Evolutionary conservation across 257 asterid genomes (phyloP), one percentile per base, ranked within the genome.

Genomic region (Solanum chmielewskii): DNA sequence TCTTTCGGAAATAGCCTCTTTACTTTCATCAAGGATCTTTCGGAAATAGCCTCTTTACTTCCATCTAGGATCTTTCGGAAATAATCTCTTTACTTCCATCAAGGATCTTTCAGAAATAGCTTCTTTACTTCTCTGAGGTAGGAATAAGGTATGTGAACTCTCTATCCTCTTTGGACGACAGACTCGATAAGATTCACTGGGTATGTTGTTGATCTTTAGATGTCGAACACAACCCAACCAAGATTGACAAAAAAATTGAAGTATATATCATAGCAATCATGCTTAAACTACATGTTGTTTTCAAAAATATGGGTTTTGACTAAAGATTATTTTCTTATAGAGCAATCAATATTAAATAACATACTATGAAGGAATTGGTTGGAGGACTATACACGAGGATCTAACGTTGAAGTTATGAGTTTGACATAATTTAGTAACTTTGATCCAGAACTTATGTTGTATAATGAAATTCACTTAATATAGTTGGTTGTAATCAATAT

Each of bases 71-170:
- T 69, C 12, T 69, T 7, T 15, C 5, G 6, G 0, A 59, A 9
- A 1, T 2, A 1, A 2, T 0, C 39, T 35, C 7, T 35, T 35
- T 5, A 5, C 13, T 59, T 3, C 1, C 4, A 2, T 33, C 0
- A 20, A 69, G 41, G 1, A 33, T 33, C 4, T 33, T 33, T 33
- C 35, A 3, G 3, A 68, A 29, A 3, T 1, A 6, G 1, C 1
- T 6, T 68, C 39, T 27, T 11, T 68, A 14, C 6, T 3, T 27
- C 23, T 3, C 6, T 68, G 11, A 13, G 75, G 37, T 66, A 11
- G 18, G 71, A 18, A 27, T 25, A 27, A 29, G 11, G 6, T 68
- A 0, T 25, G 11, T 3, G 71, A n/a, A 5, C 16, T 25, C 71
- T 11, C 71, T 66, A 25, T 12, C 2, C 66, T 12, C 10, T 66